Percentiles rank a stretch among this genome's conserved stretches.
Evolutionary conservation across 495 filamentous ascomycete species (phyloP).

Genomic region (Aspergillus panamensis): DNA sequence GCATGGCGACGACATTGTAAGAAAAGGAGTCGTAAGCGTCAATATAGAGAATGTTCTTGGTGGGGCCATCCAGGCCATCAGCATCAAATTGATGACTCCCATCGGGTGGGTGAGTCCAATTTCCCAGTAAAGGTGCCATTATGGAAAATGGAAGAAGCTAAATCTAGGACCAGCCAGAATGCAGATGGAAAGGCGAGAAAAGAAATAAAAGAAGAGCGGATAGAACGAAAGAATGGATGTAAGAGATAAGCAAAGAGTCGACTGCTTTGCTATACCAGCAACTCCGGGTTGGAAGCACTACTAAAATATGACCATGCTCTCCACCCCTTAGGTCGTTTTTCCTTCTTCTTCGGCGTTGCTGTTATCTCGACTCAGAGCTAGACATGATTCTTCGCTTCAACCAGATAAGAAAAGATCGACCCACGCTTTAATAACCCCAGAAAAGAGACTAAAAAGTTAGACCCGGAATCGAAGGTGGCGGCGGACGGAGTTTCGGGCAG

Average conservation of each 20-base stretch:
- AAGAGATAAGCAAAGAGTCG: neutral
- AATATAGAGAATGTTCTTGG: constrained; percentile 69
- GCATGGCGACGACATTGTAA: constrained; percentile 82
- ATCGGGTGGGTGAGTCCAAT: constrained; percentile 22
- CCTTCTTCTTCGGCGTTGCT: neutral
- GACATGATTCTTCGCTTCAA: neutral
- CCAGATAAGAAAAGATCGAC: neutral
- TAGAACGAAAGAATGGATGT: neutral
- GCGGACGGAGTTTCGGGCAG: neutral
- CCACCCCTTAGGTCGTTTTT: neutral
- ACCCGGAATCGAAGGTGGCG: neutral
- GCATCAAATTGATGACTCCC: constrained; percentile 5
- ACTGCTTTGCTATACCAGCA: neutral
- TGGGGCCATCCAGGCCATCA: neutral
- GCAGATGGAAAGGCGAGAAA: neutral
- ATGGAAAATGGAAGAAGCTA: neutral
- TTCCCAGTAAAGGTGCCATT: constrained; percentile 39
- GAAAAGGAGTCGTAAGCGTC: constrained; percentile 97
- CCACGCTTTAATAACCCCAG: neutral
- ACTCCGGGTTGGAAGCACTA: neutral
- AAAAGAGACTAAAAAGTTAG: neutral
- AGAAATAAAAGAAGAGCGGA: neutral
- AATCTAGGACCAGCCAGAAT: constrained; percentile 1
- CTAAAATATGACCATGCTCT: neutral
- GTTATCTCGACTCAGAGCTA: neutral